Conservation (phyloP, 768 basidiomycete genomes). For the Amanita brunnescens region DNA sequence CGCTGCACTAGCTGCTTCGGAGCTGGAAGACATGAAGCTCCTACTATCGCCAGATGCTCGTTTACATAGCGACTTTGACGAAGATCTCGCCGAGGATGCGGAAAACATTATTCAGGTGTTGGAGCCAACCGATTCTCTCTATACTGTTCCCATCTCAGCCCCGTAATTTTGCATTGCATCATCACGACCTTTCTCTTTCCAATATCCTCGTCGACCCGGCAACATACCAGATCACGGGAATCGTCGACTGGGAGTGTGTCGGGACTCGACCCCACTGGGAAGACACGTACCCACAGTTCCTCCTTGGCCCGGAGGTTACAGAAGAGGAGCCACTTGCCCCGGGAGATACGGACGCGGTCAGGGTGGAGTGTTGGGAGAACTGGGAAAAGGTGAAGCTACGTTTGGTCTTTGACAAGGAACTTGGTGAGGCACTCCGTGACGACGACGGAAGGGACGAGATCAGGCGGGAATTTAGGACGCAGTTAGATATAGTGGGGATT, state of each 20-base stretch:
- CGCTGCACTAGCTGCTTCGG: conserved; percentile 8
- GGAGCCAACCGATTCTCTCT: conserved; percentile 4
- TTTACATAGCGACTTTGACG: conserved; percentile 6
- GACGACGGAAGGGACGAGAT: conserved; percentile 5
- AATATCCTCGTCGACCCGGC: conserved; percentile 13
- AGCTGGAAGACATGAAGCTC: conserved; percentile 8
- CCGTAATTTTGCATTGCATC: conserved; percentile 6
- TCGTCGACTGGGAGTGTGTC: conserved; percentile 15
- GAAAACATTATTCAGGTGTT: conserved; percentile 2
- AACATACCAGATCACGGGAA: conserved; percentile 12
- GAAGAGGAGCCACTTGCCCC: conserved; percentile 5
- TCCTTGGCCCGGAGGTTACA: conserved; percentile 3
- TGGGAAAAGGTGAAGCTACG: conserved; percentile 8
- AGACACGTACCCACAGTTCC: conserved; percentile 10
- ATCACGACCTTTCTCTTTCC: conserved; percentile 12
- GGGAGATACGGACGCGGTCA: conserved; percentile 1
- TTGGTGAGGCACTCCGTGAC: conserved; percentile 4
- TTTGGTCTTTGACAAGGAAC: conserved; percentile 8
- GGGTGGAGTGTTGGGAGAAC: conserved; percentile 6
- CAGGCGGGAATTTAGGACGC: conserved; percentile 3
- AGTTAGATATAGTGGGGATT: conserved; percentile 6
- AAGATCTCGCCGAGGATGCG: conserved; percentile 5
- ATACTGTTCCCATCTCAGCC: conserved; percentile 4
- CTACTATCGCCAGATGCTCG: conserved; percentile 1
- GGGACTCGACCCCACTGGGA: conserved; percentile 13